Percentiles rank a stretch among this genome's conserved stretches.
These are phyloP conservation scores for Medicago arabica DNA, from an alignment of 306 rosid genomes.

Conservation along the genomic window DNA sequence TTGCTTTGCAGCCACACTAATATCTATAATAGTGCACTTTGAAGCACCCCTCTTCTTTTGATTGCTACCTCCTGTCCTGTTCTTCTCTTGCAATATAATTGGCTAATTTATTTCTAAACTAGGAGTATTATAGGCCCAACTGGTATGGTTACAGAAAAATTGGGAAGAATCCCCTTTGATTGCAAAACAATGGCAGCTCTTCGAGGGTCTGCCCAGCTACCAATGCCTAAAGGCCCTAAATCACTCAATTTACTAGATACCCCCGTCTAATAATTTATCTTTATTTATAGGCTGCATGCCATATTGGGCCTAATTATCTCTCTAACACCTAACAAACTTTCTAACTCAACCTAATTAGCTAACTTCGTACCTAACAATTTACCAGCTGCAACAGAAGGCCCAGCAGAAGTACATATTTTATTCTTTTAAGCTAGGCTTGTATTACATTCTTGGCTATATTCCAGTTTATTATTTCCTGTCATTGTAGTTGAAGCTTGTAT, in stretches of 20 bases:
- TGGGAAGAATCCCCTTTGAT: not conserved
- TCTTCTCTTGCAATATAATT: conserved; percentile 24
- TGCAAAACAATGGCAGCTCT: not conserved
- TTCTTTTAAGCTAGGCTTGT: conserved; percentile 14
- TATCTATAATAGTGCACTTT: not conserved
- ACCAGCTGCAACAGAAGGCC: conserved; percentile 2
- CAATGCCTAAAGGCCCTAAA: not conserved
- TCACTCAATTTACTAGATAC: not conserved
- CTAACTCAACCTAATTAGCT: not conserved
- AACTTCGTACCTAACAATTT: not conserved
- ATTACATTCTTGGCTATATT: conserved; percentile 6
- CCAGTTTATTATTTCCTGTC: not conserved
- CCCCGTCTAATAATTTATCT: not conserved
- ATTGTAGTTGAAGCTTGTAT: conserved; percentile 2
- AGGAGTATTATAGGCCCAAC: not conserved
- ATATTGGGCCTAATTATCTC: not conserved
- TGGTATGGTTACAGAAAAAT: not conserved
- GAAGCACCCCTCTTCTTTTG: not conserved
- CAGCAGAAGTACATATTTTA: conserved; percentile 4
- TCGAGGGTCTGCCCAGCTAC: not conserved
- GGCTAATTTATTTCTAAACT: not conserved
- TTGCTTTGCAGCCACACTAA: conserved; percentile 5
- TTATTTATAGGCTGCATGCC: not conserved
- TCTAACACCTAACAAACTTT: not conserved
- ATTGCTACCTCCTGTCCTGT: no score